phyloP scores from a whole-genome alignment of 768 basidiomycete species.

The Leccinum variicolor region DNA sequence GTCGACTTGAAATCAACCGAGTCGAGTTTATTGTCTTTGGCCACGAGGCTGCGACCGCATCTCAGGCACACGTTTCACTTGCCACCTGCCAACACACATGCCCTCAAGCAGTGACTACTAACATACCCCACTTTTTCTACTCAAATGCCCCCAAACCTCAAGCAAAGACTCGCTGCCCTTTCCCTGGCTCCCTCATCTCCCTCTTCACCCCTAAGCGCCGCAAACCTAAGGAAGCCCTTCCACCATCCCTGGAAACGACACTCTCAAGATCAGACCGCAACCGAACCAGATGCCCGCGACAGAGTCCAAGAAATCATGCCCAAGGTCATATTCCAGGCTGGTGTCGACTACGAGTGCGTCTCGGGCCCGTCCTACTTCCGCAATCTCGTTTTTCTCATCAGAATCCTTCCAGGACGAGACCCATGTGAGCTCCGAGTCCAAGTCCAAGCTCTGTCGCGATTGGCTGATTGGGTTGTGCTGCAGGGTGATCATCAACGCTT shows the following conservation, averaged over 20 bases:
- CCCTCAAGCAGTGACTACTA: neutral
- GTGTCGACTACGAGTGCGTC: conserved; percentile 84
- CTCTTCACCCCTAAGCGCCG: conserved; percentile 29
- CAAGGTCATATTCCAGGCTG: conserved; percentile 82
- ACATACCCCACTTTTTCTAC: neutral
- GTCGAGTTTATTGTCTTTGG: neutral
- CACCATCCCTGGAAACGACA: conserved; percentile 53
- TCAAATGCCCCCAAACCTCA: conserved; percentile 44
- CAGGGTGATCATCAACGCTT: conserved; percentile 83
- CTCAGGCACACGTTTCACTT: neutral
- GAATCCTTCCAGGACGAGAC: conserved; percentile 60
- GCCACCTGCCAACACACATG: conserved; percentile 10
- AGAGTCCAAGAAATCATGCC: conserved; percentile 62
- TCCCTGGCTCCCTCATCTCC: conserved; percentile 53
- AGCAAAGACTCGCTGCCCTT: conserved; percentile 65
- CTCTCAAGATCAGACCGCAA: conserved; percentile 22
- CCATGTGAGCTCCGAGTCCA: conserved; percentile 58
- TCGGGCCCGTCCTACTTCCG: neutral
- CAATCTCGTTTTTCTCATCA: conserved; percentile 16
- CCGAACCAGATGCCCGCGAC: conserved; percentile 33
- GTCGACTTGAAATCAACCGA: neutral
- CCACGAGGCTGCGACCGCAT: neutral
- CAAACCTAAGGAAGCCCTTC: conserved; percentile 38
- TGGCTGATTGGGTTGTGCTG: conserved; percentile 6
- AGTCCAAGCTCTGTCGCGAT: neutral